Evolutionary conservation across 1,139 yeast genomes (phyloP).

Genomic region (Taiozyma sp.): DNA sequence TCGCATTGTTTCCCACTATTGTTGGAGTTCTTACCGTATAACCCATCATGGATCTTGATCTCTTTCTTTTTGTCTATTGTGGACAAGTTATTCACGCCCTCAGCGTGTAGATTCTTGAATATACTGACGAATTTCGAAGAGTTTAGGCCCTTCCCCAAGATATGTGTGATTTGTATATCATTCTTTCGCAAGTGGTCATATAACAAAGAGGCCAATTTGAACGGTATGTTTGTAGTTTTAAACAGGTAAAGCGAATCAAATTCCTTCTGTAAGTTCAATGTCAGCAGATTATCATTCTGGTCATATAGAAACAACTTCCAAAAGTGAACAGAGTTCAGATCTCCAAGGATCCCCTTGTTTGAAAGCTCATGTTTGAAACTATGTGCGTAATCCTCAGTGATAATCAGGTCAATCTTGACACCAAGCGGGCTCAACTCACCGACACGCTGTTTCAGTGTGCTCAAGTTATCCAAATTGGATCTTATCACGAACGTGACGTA

Average conservation of each 20-base stretch:
- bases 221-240: conserved; percentile 33
- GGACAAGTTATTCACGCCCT: conserved; percentile 26
- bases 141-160: conserved; percentile 41
- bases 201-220: conserved; percentile 33
- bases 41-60: conserved; percentile 21
- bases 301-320: conserved; percentile 13
- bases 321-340: conserved; percentile 8
- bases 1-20: conserved; percentile 39
- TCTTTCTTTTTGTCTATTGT: conserved; percentile 24
- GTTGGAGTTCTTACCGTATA: conserved; percentile 18
- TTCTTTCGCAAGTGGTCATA: conserved; percentile 28
- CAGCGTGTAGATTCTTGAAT: conserved; percentile 24
- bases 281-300: conserved; percentile 5
- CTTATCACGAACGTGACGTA: conserved; percentile 18
- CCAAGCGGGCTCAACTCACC: conserved; percentile 15
- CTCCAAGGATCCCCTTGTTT: conserved; percentile 17
- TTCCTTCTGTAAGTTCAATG: conserved; percentile 12
- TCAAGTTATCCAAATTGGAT: conserved; percentile 16
- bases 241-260: conserved; percentile 30
- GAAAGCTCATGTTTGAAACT: conserved; percentile 21
- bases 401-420: conserved; percentile 16
- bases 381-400: conserved; percentile 20
- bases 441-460: conserved; percentile 10
- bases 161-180: conserved; percentile 36
- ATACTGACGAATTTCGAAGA: conserved; percentile 38